These are phyloP conservation scores for Alternaria longipes DNA, from an alignment of 2,329 filamentous ascomycete species.

Conservation along the genomic window DNA sequence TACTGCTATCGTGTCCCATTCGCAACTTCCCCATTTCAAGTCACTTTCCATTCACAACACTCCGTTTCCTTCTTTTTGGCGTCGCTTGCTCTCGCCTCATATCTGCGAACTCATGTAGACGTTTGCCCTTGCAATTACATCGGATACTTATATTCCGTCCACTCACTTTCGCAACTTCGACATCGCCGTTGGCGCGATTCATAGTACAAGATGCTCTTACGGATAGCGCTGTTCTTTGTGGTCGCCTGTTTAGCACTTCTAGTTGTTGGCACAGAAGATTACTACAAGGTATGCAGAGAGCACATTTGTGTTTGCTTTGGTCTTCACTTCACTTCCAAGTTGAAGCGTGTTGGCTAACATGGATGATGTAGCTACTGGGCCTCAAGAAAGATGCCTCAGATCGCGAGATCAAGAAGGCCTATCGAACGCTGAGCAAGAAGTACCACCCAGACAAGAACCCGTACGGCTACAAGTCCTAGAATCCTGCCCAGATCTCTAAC, in stretches of 20 bases:
- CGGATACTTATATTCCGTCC: conserved; percentile 29
- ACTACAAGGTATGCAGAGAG: conserved; percentile 71
- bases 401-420: conserved; percentile 91
- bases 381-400: conserved; percentile 82
- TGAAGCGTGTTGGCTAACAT: conserved; percentile 24
- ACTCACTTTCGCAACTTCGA: conserved; percentile 25
- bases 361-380: conserved; percentile 73
- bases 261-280: conserved; percentile 69
- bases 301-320: neutral
- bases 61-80: conserved; percentile 10
- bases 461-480: conserved; percentile 61
- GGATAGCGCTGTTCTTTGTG: conserved; percentile 54
- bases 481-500: conserved; percentile 17
- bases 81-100: conserved; percentile 6
- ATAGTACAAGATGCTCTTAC: conserved; percentile 53
- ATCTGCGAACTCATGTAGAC: conserved; percentile 26
- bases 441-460: conserved; percentile 98
- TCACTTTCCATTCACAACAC: conserved; percentile 1
- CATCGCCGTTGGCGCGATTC: conserved; percentile 28
- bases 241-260: conserved; percentile 56
- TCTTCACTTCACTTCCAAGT: conserved; percentile 6
- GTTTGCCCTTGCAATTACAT: conserved; percentile 17
- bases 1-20: conserved; percentile 40
- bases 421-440: conserved; percentile 91
- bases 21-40: conserved; percentile 20